These are phyloP conservation scores for Hypsizygus marmoreus DNA, from an alignment of 768 basidiomycete species.

Conservation along the genomic window DNA sequence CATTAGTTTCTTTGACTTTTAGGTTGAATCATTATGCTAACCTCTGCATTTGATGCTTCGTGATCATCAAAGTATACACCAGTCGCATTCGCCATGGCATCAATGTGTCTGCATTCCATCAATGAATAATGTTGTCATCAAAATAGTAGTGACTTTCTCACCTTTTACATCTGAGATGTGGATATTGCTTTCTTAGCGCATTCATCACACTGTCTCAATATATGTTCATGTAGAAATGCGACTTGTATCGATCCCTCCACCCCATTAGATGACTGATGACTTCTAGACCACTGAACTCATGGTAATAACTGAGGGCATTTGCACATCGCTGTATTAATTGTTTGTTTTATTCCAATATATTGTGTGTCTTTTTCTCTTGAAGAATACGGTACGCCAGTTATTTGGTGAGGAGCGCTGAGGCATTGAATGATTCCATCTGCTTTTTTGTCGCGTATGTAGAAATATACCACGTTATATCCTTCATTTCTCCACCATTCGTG, in stretches of 20 bases:
- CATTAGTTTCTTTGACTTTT: no score
- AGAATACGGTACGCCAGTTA: conserved; percentile 27
- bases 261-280: conserved; percentile 42
- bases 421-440: conserved; percentile 33
- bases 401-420: conserved; percentile 36
- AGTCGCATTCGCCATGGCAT: no score
- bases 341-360: conserved; percentile 22
- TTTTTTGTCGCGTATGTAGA: conserved; percentile 42
- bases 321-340: conserved; percentile 32
- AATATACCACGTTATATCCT: conserved; percentile 36
- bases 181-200: conserved; percentile 15
- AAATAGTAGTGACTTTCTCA: conserved; percentile 4
- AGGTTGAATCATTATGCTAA: no score
- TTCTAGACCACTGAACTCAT: conserved; percentile 39
- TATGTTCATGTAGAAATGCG: conserved; percentile 35
- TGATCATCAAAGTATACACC: no score
- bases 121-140: background rate
- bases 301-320: conserved; percentile 29
- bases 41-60: no score
- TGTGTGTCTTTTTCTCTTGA: conserved; percentile 2
- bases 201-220: conserved; percentile 27
- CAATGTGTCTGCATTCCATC: background rate
- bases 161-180: background rate
- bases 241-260: conserved; percentile 37
- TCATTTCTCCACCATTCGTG: conserved; percentile 31